A percentile compares a stretch with the other conserved stretches of the same genome.
Conservation (phyloP, 805 yeast species). For the Saccharomyces eubayanus region DNA sequence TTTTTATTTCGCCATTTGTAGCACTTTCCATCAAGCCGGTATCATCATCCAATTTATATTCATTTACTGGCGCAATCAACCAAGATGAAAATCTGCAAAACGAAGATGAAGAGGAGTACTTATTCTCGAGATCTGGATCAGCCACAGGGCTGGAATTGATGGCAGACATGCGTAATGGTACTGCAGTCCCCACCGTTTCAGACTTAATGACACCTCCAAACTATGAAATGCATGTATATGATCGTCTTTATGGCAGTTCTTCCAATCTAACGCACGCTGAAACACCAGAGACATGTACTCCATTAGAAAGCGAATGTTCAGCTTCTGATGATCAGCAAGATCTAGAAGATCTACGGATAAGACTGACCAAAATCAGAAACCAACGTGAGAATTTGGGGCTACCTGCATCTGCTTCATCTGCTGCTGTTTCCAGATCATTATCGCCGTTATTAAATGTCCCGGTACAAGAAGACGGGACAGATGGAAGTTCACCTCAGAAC, state of each 20-base stretch:
- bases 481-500: neutral
- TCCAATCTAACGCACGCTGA: slow-evolving; percentile 28
- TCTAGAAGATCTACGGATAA: slow-evolving; percentile 27
- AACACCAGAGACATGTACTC: slow-evolving; percentile 27
- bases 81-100: slow-evolving; percentile 9
- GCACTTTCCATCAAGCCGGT: slow-evolving; percentile 34
- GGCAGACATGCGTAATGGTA: neutral
- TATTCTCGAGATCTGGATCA: neutral
- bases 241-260: slow-evolving; percentile 63
- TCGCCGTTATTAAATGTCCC: neutral
- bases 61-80: slow-evolving; percentile 18
- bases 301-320: slow-evolving; percentile 21
- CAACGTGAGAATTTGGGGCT: neutral
- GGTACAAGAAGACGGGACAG: neutral
- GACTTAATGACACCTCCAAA: slow-evolving; percentile 71
- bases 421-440: neutral
- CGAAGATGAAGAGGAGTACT: neutral
- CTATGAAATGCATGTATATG: slow-evolving; percentile 73
- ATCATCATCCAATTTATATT: slow-evolving; percentile 32
- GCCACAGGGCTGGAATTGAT: neutral
- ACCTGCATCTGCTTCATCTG: neutral
- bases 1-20: slow-evolving; percentile 77
- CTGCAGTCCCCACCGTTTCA: slow-evolving; percentile 12
- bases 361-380: slow-evolving; percentile 1
- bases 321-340: slow-evolving; percentile 20